These are phyloP conservation scores for Fomes fomentarius DNA, from an alignment of 1,284 basidiomycete species.

Conservation along the genomic window DNA sequence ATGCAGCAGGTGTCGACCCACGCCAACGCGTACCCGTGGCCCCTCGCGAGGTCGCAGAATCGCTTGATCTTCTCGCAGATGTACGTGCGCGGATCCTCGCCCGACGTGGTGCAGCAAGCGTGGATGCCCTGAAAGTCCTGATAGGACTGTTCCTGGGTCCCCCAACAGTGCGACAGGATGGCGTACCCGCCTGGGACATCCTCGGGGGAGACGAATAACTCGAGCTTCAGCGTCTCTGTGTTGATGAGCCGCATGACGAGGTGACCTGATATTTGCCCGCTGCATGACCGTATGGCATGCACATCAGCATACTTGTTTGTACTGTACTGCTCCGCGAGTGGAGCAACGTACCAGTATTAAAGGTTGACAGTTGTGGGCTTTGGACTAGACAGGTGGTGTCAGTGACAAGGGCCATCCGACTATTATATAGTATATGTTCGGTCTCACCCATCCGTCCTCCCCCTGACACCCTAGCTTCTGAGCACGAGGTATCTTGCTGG, in stretches of 20 bases:
- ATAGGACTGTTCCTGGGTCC: not conserved
- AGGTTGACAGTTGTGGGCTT: too few relatives aligned
- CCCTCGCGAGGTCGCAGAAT: not conserved
- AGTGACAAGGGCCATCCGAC: too few relatives aligned
- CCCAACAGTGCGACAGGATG: not conserved
- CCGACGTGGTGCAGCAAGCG: not conserved
- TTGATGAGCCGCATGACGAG: not conserved
- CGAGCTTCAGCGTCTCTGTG: not conserved
- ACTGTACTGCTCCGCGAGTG: too few relatives aligned
- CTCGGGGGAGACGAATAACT: not conserved
- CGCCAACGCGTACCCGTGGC: not conserved
- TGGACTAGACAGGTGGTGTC: too few relatives aligned
- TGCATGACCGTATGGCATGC: too few relatives aligned
- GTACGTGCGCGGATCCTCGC: not conserved
- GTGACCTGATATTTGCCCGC: too few relatives aligned
- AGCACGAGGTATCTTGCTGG: too few relatives aligned
- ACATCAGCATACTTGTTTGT: too few relatives aligned
- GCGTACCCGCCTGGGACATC: not conserved
- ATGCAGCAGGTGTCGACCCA: slow-evolving; percentile 2
- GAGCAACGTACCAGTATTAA: too few relatives aligned
- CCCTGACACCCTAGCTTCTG: too few relatives aligned
- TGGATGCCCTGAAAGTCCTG: not conserved
- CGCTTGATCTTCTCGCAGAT: not conserved
- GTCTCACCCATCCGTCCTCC: too few relatives aligned
- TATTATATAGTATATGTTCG: too few relatives aligned